Evolutionary conservation across 2,329 filamentous ascomycete genomes (phyloP).

Genomic region (Ophiostoma populinum): DNA sequence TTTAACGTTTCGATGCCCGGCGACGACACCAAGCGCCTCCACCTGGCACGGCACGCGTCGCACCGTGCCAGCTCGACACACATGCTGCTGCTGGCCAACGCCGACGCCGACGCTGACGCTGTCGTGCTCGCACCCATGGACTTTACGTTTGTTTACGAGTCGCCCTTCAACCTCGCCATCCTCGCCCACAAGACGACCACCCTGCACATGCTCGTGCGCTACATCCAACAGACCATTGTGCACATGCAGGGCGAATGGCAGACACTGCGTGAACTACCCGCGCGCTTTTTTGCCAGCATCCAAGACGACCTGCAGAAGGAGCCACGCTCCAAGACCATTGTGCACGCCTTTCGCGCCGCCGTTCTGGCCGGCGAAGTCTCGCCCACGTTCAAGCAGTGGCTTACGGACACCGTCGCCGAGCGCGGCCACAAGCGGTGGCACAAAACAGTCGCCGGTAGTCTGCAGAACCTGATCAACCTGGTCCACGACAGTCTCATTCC

Average conservation of each 20-base stretch:
- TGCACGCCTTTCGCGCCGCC: slow-evolving; percentile 66
- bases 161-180: slow-evolving; percentile 65
- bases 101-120: slow-evolving; percentile 21
- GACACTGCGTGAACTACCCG: slow-evolving; percentile 61
- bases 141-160: slow-evolving; percentile 63
- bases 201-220: slow-evolving; percentile 70
- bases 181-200: slow-evolving; percentile 77
- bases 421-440: slow-evolving; percentile 55
- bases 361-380: slow-evolving; percentile 71
- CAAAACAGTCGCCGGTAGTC: slow-evolving; percentile 61
- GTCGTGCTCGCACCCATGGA: slow-evolving; percentile 60
- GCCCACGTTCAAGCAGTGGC: slow-evolving; percentile 64
- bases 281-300: slow-evolving; percentile 59
- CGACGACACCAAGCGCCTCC: slow-evolving; percentile 12
- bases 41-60: slow-evolving; percentile 42
- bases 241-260: slow-evolving; percentile 74
- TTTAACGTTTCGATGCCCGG: slow-evolving; percentile 32
- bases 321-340: slow-evolving; percentile 37
- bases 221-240: slow-evolving; percentile 62
- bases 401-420: slow-evolving; percentile 68
- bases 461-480: slow-evolving; percentile 60
- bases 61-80: slow-evolving; percentile 64
- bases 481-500: slow-evolving; percentile 81
- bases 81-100: slow-evolving; percentile 39
- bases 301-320: slow-evolving; percentile 54